Base-by-base conservation (phyloP, 495 filamentous ascomycete genomes). In the Astrothelium macrocarpum region DNA sequence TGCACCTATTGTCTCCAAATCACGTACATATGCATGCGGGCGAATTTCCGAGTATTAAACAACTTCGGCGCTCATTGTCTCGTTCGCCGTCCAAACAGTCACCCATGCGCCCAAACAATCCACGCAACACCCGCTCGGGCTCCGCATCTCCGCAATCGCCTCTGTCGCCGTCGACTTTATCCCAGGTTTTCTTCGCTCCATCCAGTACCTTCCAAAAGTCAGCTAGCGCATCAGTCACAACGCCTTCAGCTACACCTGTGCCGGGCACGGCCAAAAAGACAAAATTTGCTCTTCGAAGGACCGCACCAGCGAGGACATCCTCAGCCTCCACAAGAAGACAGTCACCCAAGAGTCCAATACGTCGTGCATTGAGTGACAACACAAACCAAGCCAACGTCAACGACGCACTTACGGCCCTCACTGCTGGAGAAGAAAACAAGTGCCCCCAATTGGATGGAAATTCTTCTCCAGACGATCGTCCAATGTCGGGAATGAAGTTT, bases 1-100 rank as follows among this genome's bases (percentile, higher is more conserved):
- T 95, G 61, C 90, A 92, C 70, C 80, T 93, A 2, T 83, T 88
- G 60, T 93, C 91, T 32, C 91, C 91, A 59, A 90, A 88, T 26
- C 87, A 90, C 65, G 84, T 86, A 29, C 88, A 90, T 67, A 83
- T 86, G 62, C 87, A 89, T 68, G 85, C 87, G 77, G 86, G 90
- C 68, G 89, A 92, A 3, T 85, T 83, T 67, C 84, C 88, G 26
- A 84, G 88, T 18, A 87, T 95, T 60, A 80, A 87, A 66, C 86
- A 90, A 66, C 75, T 96, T 46, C 82, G 90, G 46, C 87, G 90
- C 67, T 95, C 91, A 25, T 78, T 96, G 56, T 95, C 90, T 31
- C 81, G 90, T 53, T 95, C 91, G 11, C 91, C 91, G 11, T 95
- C 91, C 10, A 95, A 91, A 71, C 81, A 79, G 45, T 81, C 83